phyloP scores from a whole-genome alignment of 805 yeast species.

The Cyberlindnera japonica region DNA sequence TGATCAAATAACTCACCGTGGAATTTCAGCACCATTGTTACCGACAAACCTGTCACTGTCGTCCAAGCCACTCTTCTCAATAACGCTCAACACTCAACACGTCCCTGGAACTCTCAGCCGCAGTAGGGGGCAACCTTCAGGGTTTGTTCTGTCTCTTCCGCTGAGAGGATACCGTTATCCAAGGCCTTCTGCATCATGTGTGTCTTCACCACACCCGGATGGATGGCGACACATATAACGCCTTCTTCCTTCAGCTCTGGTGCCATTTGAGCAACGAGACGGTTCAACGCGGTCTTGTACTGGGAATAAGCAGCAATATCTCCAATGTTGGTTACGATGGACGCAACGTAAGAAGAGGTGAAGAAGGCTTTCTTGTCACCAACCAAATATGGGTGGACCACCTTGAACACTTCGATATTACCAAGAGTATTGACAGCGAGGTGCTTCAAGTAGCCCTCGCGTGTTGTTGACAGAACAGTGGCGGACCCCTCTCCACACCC shows the following conservation, averaged over 20 bases:
- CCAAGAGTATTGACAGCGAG: background rate
- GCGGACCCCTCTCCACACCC: background rate
- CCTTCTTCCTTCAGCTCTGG: conserved; percentile 26
- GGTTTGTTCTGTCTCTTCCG: too few relatives aligned
- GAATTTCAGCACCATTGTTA: too few relatives aligned
- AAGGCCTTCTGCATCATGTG: too few relatives aligned
- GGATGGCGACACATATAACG: conserved; percentile 29
- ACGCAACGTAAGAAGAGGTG: background rate
- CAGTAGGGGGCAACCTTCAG: too few relatives aligned
- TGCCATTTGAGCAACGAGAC: conserved; percentile 12
- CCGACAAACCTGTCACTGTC: too few relatives aligned
- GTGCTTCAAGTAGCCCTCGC: background rate
- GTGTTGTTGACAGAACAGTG: background rate
- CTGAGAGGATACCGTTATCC: too few relatives aligned
- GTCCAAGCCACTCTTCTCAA: too few relatives aligned
- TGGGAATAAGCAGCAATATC: background rate
- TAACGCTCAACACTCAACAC: too few relatives aligned
- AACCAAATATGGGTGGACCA: background rate
- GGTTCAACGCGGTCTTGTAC: background rate
- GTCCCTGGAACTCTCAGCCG: too few relatives aligned
- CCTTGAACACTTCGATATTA: background rate
- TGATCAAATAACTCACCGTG: too few relatives aligned
- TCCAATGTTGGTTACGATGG: background rate
- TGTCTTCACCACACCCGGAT: conserved; percentile 36
- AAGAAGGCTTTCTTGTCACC: background rate